Base-by-base conservation (phyloP, 257 asterid genomes). In the Asclepias syriaca region DNA sequence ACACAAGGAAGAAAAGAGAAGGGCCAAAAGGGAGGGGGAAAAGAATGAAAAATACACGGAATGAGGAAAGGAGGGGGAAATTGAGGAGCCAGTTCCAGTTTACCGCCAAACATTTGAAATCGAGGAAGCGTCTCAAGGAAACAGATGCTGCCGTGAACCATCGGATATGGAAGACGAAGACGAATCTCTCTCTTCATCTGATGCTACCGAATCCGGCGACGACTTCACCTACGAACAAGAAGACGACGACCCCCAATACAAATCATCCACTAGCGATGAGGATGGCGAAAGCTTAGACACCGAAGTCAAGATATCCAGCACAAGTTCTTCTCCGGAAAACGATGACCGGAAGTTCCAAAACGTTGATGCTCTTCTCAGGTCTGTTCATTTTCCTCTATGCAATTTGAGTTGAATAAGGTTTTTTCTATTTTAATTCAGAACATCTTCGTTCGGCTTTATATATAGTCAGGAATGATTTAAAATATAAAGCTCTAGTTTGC, bases 341-440 rank as follows among this genome's bases (percentile, higher is more conserved):
- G 75, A 70, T 74, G 84, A 65, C 27, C 75, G 82, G 54, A 88
- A 90, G 85, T 85, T 89, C 56, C 82, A 79, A 78, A 91, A 89
- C 66, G 93, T 89, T 50, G 87, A 72, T 60, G 96, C 96, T 72
- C 93, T 90, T 49, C 68, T 87, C 43, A 84, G 96, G 98, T 90
- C n/a, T 53, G 70, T 57, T 79, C 15, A 67, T 68, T 39, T 39
- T 61, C 5, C 32, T 6, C n/a, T 37, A 64, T 16, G 8, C 16
- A 32, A 27, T 27, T n/a, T 13, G n/a, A 40, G 5, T 60, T 60
- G 6, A 14, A 14, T 60, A 12, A 15, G 45, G 32, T 13, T 14
- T 27, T 27, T 60, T 60, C 46, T 29, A 15, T 6, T 64, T 64
- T 46, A 8, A 16, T 32, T 34, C 49, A 63, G 2, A 37, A 16